These are phyloP conservation scores for Termitomyces sp. DNA, from an alignment of 1,284 basidiomycete genomes.

Conservation along the genomic window DNA sequence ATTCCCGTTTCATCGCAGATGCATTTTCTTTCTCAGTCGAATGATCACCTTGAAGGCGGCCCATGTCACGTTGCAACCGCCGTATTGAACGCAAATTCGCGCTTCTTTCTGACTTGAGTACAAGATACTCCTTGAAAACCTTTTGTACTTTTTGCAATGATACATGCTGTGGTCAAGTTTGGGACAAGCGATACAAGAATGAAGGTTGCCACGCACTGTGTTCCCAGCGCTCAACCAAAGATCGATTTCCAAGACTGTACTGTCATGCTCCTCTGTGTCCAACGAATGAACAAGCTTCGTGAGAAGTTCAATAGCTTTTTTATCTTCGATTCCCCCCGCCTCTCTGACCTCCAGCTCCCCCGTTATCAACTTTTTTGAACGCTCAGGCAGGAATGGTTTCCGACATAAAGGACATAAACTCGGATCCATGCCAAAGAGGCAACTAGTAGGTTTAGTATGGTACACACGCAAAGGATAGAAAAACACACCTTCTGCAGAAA, in stretches of 20 bases:
- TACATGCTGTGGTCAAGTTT: background rate
- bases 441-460: conserved; percentile 24
- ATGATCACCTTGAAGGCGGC: conserved; percentile 1
- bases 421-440: conserved; percentile 44
- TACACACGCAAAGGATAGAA: background rate
- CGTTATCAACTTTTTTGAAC: conserved; percentile 52
- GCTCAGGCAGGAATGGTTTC: conserved; percentile 46
- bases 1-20: background rate
- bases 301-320: conserved; percentile 34
- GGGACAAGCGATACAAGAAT: background rate
- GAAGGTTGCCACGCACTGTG: conserved; percentile 1
- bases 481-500: conserved; percentile 55
- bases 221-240: conserved; percentile 27
- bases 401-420: conserved; percentile 61
- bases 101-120: conserved; percentile 7
- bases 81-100: conserved; percentile 5
- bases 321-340: conserved; percentile 22
- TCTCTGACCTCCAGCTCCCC: conserved; percentile 41
- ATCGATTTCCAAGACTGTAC: conserved; percentile 39
- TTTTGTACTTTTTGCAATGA: conserved; percentile 4
- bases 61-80: conserved; percentile 7
- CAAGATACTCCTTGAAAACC: conserved; percentile 4
- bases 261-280: conserved; percentile 32
- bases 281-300: conserved; percentile 44
- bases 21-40: conserved; percentile 4